Base-by-base conservation (phyloP, 257 asterid genomes). In the Haberlea rhodopensis region DNA sequence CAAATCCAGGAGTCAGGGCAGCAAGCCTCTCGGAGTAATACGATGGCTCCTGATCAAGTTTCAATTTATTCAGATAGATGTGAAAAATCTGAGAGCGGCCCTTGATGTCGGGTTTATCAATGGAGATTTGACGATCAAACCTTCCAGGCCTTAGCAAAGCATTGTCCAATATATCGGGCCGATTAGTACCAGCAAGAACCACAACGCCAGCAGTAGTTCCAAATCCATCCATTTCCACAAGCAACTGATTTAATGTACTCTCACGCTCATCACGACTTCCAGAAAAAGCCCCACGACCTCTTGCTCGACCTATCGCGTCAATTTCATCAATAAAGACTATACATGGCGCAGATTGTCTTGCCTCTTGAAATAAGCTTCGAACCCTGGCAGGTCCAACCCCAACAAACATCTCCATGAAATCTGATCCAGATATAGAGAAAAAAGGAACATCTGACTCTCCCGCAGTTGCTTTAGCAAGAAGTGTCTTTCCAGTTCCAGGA, bases 161-260 rank as follows among this genome's bases (percentile, higher is more conserved):
- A 76, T 82, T 83, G 87, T 91, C 98, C 66, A 91, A 71, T 55
- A 91, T 80, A 71, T 88, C 98, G 18, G 95, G 89, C 22, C 98
- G 77, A 73, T 91, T 91, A 18, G 98, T 91, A 43, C 96, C 96
- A 53, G 98, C 98, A 73, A 88, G 91, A 28, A 91, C 85, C 65
- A 91, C 95, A 53, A 88, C 95, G 8, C 95, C 98, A 58, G 95
- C 56, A 19, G 96, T 88, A 53, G 96, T 86, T 29, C 85, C 88
- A 78, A 91, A 88, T 20, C 98, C 98, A 72, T 88, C 98, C 95
- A 91, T 83, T 78, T 91, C 98, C 25, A 91, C 98, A 56, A 91
- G 94, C 82, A 91, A 74, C 76, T 91, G 98, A 78, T 91, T 91
- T 25, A 91, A 72, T 5, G 98, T 91, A 60, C 86, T 88, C 75